Percentiles rank a stretch among this genome's conserved stretches.
Evolutionary conservation across 345 rosid genomes (phyloP).

Genomic region (Combretum micranthum): DNA sequence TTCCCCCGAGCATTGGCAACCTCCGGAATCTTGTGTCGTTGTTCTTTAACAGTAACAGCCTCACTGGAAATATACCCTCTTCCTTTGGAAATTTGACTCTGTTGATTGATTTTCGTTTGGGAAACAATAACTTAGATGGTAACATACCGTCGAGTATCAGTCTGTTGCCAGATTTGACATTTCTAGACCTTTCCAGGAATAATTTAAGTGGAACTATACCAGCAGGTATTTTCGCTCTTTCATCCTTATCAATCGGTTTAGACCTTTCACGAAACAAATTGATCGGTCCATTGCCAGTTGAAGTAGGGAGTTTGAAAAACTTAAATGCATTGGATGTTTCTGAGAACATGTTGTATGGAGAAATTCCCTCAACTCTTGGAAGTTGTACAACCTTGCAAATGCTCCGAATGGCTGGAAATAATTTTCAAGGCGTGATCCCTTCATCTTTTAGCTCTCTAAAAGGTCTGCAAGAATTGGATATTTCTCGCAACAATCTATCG

Average conservation of each 20-base stretch:
- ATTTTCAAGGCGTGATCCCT: constrained; percentile 29
- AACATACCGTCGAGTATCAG: constrained; percentile 13
- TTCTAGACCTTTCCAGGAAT: constrained; percentile 9
- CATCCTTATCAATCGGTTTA: constrained; percentile 13
- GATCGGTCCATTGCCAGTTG: constrained; percentile 14
- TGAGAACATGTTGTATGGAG: constrained; percentile 23
- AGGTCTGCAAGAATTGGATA: constrained; percentile 22
- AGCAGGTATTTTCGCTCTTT: constrained; percentile 2
- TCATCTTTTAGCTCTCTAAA: constrained; percentile 15
- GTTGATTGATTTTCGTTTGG: background rate
- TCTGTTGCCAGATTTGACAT: background rate
- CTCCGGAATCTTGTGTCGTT: constrained; percentile 4
- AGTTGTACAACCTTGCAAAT: constrained; percentile 13
- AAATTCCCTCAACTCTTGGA: constrained; percentile 19
- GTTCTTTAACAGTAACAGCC: background rate
- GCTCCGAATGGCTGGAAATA: constrained; percentile 16
- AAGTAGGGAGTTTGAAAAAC: constrained; percentile 15
- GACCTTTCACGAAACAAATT: constrained; percentile 24
- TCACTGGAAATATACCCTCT: constrained; percentile 12
- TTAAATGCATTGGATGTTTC: constrained; percentile 5
- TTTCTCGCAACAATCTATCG: constrained; percentile 32
- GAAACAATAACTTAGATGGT: constrained; percentile 13
- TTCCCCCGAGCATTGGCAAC: constrained; percentile 13
- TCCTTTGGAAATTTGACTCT: constrained; percentile 16
- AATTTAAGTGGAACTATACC: constrained; percentile 22